Percentiles rank a stretch among this genome's conserved stretches.
phyloP scores from a whole-genome alignment of 805 yeast species.

The Diddensiella caesifluorescens region DNA sequence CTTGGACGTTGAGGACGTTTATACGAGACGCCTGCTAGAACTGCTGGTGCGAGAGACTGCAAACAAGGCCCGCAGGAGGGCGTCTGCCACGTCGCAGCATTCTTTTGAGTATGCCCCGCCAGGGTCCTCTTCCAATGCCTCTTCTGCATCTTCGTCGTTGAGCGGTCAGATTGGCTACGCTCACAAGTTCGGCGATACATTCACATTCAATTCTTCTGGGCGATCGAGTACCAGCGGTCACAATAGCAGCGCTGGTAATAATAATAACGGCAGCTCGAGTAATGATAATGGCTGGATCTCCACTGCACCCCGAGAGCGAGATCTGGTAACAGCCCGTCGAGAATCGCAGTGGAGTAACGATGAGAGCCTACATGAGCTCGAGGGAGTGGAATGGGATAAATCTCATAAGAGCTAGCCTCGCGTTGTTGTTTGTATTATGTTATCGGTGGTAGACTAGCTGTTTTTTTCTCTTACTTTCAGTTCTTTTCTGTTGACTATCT shows the following conservation, averaged over 20 bases:
- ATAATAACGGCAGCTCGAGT: background rate
- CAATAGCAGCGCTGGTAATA: background rate
- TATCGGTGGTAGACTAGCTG: too few relatives aligned
- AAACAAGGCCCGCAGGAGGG: constrained; percentile 7
- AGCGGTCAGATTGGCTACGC: constrained; percentile 1
- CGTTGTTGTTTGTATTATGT: background rate
- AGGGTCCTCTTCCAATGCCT: constrained; percentile 1
- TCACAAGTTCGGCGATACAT: constrained; percentile 2
- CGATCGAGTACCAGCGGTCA: background rate
- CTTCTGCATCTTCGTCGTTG: constrained; percentile 6
- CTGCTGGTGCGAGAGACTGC: constrained; percentile 26
- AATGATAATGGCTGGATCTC: constrained; percentile 1
- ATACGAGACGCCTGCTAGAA: constrained; percentile 23
- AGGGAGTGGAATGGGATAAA: constrained; percentile 6
- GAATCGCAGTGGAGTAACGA: constrained; percentile 7
- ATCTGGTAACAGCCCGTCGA: constrained; percentile 5
- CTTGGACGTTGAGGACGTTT: constrained; percentile 23
- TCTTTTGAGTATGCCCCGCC: constrained; percentile 9
- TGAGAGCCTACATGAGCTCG: constrained; percentile 4
- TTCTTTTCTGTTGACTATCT: background rate
- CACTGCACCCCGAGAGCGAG: constrained; percentile 7
- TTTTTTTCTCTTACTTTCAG: background rate
- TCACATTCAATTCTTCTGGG: too few relatives aligned
- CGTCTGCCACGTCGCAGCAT: constrained; percentile 1
- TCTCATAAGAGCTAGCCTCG: background rate